Evolutionary conservation across 1,284 basidiomycete genomes (phyloP).

Genomic region (Lentinula novae-zelandiae): DNA sequence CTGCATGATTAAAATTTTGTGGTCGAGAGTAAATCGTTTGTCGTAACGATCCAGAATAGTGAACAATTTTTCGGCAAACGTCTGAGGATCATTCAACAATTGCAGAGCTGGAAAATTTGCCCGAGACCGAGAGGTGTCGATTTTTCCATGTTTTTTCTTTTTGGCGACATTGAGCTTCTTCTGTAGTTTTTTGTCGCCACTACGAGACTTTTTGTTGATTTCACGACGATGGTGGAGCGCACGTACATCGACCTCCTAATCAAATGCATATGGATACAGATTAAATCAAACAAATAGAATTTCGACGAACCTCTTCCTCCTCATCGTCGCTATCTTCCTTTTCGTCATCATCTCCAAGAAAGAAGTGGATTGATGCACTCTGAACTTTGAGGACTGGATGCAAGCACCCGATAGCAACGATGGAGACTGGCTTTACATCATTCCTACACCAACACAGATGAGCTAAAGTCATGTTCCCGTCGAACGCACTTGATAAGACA

Average conservation of each 20-base stretch:
- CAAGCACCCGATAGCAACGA: conserved; percentile 89
- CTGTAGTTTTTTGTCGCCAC: conserved; percentile 74
- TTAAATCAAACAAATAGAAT: not conserved
- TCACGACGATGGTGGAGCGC: conserved; percentile 78
- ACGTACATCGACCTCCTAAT: conserved; percentile 62
- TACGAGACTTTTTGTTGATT: conserved; percentile 87
- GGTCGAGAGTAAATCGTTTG: conserved; percentile 92
- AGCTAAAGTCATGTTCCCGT: not conserved
- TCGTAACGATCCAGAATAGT: conserved; percentile 85
- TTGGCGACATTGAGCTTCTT: conserved; percentile 69
- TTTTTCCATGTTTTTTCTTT: conserved; percentile 64
- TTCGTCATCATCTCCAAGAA: conserved; percentile 81
- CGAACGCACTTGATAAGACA: conserved; percentile 11
- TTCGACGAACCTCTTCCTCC: conserved; percentile 54
- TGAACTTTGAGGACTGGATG: conserved; percentile 96
- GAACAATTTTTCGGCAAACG: conserved; percentile 93
- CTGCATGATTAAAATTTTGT: conserved; percentile 98
- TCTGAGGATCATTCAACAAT: conserved; percentile 93
- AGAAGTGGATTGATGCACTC: conserved; percentile 95
- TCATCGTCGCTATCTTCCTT: conserved; percentile 70
- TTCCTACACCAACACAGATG: conserved; percentile 45
- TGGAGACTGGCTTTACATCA: conserved; percentile 92
- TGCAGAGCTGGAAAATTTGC: conserved; percentile 94
- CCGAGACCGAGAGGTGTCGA: conserved; percentile 27
- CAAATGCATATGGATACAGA: not conserved